These are phyloP conservation scores for Adansonia madagascariensis DNA, from an alignment of 441 rosid genomes.

Conservation along the genomic window DNA sequence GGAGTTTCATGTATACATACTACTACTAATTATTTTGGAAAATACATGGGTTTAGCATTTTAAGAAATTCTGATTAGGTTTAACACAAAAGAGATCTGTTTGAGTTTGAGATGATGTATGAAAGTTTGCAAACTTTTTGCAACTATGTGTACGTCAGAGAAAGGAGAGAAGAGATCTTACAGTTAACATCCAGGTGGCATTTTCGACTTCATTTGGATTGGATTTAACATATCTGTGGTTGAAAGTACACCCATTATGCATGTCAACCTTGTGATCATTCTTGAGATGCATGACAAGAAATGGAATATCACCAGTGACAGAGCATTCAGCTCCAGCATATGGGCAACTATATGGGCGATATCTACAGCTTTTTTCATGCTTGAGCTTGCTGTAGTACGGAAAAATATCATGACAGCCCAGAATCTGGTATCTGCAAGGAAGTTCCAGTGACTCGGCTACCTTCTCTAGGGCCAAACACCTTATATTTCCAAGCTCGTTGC, in stretches of 20 bases:
- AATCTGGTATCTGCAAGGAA: slow-evolving; percentile 72
- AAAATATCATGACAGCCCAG: slow-evolving; percentile 75
- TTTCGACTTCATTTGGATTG: slow-evolving; percentile 77
- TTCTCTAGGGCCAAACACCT: slow-evolving; percentile 85
- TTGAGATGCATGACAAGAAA: slow-evolving; percentile 69
- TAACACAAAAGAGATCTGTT: not conserved
- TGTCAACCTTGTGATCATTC: slow-evolving; percentile 86
- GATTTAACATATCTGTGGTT: slow-evolving; percentile 85
- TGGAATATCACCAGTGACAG: slow-evolving; percentile 72
- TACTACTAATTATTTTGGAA: no score
- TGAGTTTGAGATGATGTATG: not conserved
- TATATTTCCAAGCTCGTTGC: slow-evolving; percentile 78
- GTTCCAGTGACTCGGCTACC: slow-evolving; percentile 75
- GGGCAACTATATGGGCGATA: slow-evolving; percentile 78
- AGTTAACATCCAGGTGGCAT: slow-evolving; percentile 93
- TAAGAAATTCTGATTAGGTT: no score
- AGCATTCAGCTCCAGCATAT: slow-evolving; percentile 81
- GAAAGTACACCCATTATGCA: slow-evolving; percentile 86
- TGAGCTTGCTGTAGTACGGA: slow-evolving; percentile 73
- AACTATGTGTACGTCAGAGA: not conserved
- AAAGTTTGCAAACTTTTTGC: not conserved
- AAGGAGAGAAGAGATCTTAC: slow-evolving; percentile 44
- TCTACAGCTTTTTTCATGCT: slow-evolving; percentile 76
- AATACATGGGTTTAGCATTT: no score
- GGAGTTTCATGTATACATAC: not conserved